Percentiles rank a stretch among this genome's conserved stretches.
phyloP scores from a whole-genome alignment of 2,329 filamentous ascomycete genomes.

The Aspergillus bombycis region DNA sequence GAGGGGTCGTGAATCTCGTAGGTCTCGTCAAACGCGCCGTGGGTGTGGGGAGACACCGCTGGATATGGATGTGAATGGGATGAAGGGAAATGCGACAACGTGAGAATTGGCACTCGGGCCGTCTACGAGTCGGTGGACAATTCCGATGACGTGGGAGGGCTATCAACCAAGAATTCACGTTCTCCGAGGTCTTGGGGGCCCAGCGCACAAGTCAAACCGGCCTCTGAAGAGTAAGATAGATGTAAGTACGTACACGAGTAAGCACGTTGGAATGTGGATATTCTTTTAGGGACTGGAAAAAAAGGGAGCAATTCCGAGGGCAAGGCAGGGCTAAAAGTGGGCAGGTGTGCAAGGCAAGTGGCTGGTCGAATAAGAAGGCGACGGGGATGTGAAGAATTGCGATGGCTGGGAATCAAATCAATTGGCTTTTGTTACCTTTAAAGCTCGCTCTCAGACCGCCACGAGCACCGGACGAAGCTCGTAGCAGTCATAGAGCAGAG shows the following conservation, averaged over 20 bases:
- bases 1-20: constrained; percentile 57
- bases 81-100: constrained; percentile 37
- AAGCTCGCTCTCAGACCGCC: constrained; percentile 25
- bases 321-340: constrained; percentile 15
- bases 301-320: constrained; percentile 18
- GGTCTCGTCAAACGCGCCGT: constrained; percentile 54
- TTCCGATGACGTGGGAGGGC: background rate
- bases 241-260: constrained; percentile 13
- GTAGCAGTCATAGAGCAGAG: constrained; percentile 26
- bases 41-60: constrained; percentile 49
- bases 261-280: constrained; percentile 31
- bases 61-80: constrained; percentile 26
- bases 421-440: constrained; percentile 13
- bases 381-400: constrained; percentile 33
- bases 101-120: constrained; percentile 22
- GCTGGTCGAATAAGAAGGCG: constrained; percentile 33
- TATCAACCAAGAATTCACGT: background rate
- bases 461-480: constrained; percentile 22
- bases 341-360: constrained; percentile 27
- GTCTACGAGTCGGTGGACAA: background rate
- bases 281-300: constrained; percentile 10
- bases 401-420: constrained; percentile 41
- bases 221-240: constrained; percentile 11
- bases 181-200: background rate
- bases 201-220: constrained; percentile 14